Percentiles rank a stretch among this genome's conserved stretches.
phyloP scores from a whole-genome alignment of 768 basidiomycete genomes.

The Dentipellis fragilis region DNA sequence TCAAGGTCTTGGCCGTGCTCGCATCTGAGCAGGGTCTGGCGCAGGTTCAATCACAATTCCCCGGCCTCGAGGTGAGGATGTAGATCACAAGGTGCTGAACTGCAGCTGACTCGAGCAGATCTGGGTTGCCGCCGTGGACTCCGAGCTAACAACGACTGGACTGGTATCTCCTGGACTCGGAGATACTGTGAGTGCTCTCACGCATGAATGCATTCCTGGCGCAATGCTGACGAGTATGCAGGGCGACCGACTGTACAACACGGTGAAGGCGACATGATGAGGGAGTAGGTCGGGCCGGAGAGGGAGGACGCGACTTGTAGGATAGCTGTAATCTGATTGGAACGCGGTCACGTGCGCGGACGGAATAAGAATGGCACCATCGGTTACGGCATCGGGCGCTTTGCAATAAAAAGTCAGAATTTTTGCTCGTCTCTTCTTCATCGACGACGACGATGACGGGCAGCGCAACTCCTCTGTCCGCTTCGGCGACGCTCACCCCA shows the following conservation, averaged over 20 bases:
- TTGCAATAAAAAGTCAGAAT: neutral
- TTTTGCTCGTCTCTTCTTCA: neutral
- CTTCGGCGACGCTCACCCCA: slow-evolving; percentile 25
- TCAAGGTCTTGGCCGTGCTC: slow-evolving; percentile 78
- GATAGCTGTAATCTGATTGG: too few relatives aligned
- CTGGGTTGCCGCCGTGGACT: slow-evolving; percentile 79
- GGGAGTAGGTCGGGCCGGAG: too few relatives aligned
- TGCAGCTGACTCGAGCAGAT: slow-evolving; percentile 40
- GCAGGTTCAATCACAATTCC: slow-evolving; percentile 55
- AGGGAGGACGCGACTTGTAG: too few relatives aligned
- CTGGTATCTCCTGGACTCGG: slow-evolving; percentile 87
- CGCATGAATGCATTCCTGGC: neutral
- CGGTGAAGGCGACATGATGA: slow-evolving; percentile 17
- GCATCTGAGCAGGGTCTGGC: slow-evolving; percentile 68
- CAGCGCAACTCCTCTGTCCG: slow-evolving; percentile 20
- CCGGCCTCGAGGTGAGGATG: slow-evolving; percentile 63
- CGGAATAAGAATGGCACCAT: neutral
- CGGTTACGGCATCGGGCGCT: neutral
- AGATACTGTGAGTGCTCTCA: slow-evolving; percentile 56
- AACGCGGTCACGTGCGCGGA: neutral
- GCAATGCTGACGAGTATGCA: slow-evolving; percentile 19
- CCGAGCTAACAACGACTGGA: slow-evolving; percentile 60
- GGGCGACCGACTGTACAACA: slow-evolving; percentile 85
- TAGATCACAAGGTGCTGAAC: neutral
- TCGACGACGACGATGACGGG: slow-evolving; percentile 15